Evolutionary conservation across 2,329 filamentous ascomycete genomes (phyloP), one percentile per base, ranked within the genome.

Genomic region (Xylariomycetidae sp.): DNA sequence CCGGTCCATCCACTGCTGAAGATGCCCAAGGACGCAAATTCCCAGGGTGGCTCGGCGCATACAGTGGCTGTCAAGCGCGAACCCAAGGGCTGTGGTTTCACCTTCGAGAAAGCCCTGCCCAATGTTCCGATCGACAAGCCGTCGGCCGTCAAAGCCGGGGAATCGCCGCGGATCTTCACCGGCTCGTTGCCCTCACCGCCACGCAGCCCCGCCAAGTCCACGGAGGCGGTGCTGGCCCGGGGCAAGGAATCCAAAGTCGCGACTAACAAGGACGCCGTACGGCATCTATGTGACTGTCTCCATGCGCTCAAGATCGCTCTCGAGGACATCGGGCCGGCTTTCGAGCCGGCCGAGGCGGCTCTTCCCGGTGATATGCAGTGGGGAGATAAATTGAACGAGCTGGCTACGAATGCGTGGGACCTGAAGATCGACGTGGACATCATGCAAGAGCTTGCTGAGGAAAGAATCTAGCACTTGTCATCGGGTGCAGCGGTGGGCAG

Each of bases 1-100:
- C 10, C 19, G 5, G 30, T 19, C 19, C 35, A 32, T 6, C 28
- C 37, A 3, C 13, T 32, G 8, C 19, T 43, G 4, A 43, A 38
- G 24, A 32, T 40, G 26, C 37, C 39, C 3, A 18, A 25, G 20
- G 25, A 13, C 6, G 15, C 25, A 26, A 26, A 14, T 13, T 14
- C 23, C 15, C 25, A 14, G 25, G 25, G 13, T 14, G 15, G 25
- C 25, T 14, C 25, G 13, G 25, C 25, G 8, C 20, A 23, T 23
- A 23, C 12, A 23, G 20, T 23, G 8, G 15, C 25, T 26, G 25
- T 26, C 13, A 26, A 9, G 25, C 13, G 13, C 25, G 25, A 26
- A 13, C 25, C 25, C 13, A 14, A 6, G 6, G 25, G 13, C 25
- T 9, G 7, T 14, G 25, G 7, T 12, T 26, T 26, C 25, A 26